Evolutionary conservation across 257 asterid species (phyloP).

Genomic region (Gynochthodes officinalis): DNA sequence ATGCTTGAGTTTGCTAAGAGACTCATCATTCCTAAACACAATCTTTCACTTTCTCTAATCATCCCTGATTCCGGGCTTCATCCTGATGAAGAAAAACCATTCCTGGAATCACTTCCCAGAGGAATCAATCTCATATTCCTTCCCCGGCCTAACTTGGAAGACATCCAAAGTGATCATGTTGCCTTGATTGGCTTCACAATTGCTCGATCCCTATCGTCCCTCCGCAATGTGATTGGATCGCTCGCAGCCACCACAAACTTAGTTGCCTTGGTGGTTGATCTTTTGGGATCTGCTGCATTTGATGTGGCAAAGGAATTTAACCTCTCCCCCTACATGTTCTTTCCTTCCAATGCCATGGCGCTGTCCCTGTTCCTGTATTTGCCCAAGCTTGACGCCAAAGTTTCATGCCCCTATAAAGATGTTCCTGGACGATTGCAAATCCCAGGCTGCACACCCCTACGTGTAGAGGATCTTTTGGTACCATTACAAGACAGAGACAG

Average conservation of each 20-base stretch:
- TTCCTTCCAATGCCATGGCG: neutral
- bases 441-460: neutral
- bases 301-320: neutral
- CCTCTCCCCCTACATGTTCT: neutral
- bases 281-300: neutral
- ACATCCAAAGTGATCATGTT: neutral
- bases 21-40: neutral
- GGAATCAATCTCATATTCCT: neutral
- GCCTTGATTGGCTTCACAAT: neutral
- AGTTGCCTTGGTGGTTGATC: constrained; percentile 2
- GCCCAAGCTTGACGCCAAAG: neutral
- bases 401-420: neutral
- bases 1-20: constrained; percentile 21
- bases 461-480: neutral
- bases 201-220: neutral
- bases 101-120: neutral
- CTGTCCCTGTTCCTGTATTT: neutral
- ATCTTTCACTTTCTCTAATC: neutral
- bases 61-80: constrained; percentile 7
- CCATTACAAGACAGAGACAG: neutral
- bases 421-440: neutral
- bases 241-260: neutral
- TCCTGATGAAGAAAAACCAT: neutral
- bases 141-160: neutral
- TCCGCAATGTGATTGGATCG: neutral